phyloP scores from a whole-genome alignment of 805 yeast species.

The Candida endomychidarum region DNA sequence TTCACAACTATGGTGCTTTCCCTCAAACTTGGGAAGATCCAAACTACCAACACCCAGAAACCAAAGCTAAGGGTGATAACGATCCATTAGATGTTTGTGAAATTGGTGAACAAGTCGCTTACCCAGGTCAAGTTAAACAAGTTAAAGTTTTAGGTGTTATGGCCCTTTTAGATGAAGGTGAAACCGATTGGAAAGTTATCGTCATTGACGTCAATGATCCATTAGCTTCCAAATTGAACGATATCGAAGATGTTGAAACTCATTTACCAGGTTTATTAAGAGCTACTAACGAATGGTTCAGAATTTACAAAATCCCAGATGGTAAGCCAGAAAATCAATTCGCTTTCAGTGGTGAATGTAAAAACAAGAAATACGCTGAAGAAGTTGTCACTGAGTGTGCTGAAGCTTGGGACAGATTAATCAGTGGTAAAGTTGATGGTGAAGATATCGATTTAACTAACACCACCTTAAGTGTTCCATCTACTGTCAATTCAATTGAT shows the following conservation, averaged over 20 bases:
- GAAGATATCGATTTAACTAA: constrained; percentile 72
- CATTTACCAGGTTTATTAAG: constrained; percentile 70
- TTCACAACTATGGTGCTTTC: constrained; percentile 97
- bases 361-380: constrained; percentile 57
- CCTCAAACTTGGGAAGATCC: constrained; percentile 91
- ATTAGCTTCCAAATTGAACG: constrained; percentile 56
- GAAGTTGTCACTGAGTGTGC: constrained; percentile 62
- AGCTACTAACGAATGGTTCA: constrained; percentile 76
- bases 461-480: constrained; percentile 65
- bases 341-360: constrained; percentile 70
- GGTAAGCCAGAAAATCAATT: constrained; percentile 76
- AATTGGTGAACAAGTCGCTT: constrained; percentile 47
- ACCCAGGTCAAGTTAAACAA: constrained; percentile 54
- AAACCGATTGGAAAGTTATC: constrained; percentile 91
- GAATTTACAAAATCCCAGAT: constrained; percentile 78
- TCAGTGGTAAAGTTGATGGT: constrained; percentile 42
- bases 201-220: constrained; percentile 70
- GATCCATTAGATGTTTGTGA: constrained; percentile 82
- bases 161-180: constrained; percentile 89
- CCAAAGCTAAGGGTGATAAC: constrained; percentile 76
- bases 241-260: constrained; percentile 64
- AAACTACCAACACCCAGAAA: constrained; percentile 60
- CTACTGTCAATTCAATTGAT: constrained; percentile 46
- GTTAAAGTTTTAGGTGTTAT: constrained; percentile 74
- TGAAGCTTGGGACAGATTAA: constrained; percentile 63